phyloP scores from a whole-genome alignment of 2,329 filamentous ascomycete species.

The Colletotrichum sp. region DNA sequence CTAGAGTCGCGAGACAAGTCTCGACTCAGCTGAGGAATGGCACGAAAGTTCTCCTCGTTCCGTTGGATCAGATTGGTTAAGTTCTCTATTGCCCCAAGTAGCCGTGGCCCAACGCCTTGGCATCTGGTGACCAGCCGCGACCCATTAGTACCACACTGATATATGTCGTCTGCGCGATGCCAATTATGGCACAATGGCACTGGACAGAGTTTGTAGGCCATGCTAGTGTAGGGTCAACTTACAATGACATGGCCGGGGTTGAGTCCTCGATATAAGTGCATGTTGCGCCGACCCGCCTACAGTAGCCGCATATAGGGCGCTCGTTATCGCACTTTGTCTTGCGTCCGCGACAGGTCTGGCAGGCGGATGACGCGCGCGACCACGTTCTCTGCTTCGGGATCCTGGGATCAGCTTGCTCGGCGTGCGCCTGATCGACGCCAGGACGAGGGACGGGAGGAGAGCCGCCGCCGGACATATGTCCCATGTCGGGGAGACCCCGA shows the following conservation, averaged over 20 bases:
- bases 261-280: slow-evolving; percentile 31
- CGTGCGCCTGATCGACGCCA: not conserved
- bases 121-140: not conserved
- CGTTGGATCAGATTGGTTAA: slow-evolving; percentile 17
- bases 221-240: not conserved
- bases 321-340: slow-evolving; percentile 43
- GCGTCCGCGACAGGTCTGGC: slow-evolving; percentile 37
- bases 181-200: not conserved
- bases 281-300: slow-evolving; percentile 32
- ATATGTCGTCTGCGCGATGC: not conserved
- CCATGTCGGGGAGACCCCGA: slow-evolving; percentile 19
- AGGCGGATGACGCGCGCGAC: slow-evolving; percentile 28
- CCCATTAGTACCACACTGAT: not conserved
- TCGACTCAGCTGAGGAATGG: slow-evolving; percentile 16
- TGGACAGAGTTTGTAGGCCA: not conserved
- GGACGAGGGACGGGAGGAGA: not conserved
- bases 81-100: slow-evolving; percentile 16
- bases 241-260: slow-evolving; percentile 10
- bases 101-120: slow-evolving; percentile 12
- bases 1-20: slow-evolving; percentile 12
- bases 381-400: slow-evolving; percentile 13
- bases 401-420: slow-evolving; percentile 10
- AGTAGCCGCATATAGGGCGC: slow-evolving; percentile 39
- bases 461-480: not conserved
- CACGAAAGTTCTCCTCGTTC: slow-evolving; percentile 17